Base-by-base conservation (phyloP, 139 green algal genomes). In the Chlamydomonas sp. region DNA sequence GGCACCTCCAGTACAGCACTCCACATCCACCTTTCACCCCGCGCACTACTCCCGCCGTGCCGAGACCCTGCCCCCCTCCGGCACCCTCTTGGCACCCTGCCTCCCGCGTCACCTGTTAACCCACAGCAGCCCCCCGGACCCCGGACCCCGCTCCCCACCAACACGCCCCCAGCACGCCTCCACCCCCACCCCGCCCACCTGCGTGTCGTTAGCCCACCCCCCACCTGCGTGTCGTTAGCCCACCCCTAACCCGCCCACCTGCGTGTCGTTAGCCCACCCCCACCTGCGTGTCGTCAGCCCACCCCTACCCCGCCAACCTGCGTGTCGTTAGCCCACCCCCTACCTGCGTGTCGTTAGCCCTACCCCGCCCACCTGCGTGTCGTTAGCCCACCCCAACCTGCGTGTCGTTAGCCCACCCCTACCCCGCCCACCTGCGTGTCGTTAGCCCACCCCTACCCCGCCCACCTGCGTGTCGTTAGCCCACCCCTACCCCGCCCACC, bases 361-460 rank as follows among this genome's bases (percentile, higher is more conserved):
- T n/a, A n/a, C n/a, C n/a, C n/a, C n/a, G n/a, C n/a, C n/a, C n/a
- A n/a, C n/a, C 93, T 99, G 98, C 57, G 96, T 99, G 59, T 98
- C 96, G 80, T 95, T 94, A 10, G 90, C 88, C 95, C 97, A 99
- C 10, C 97, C 97, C 72, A n/a, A n/a, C n/a, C 93, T 99, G 98
- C 57, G 96, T 99, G 59, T 98, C 96, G 80, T 95, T 94, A 10
- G 90, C 88, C 95, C 97, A 99, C 10, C 97, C 97, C 72, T 96
- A n/a, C n/a, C n/a, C n/a, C n/a, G n/a, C n/a, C n/a, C n/a, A n/a
- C n/a, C 93, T 99, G 98, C 57, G 96, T 99, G 59, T 98, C 96
- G 80, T 95, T 94, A 10, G 90, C 88, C 95, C 97, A 99, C 10
- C 97, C 97, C 72, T 96, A n/a, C n/a, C n/a, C n/a, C n/a, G n/a